phyloP scores from a whole-genome alignment of 108 stramenopile genomes.

The Cyclotella distinguenda region DNA sequence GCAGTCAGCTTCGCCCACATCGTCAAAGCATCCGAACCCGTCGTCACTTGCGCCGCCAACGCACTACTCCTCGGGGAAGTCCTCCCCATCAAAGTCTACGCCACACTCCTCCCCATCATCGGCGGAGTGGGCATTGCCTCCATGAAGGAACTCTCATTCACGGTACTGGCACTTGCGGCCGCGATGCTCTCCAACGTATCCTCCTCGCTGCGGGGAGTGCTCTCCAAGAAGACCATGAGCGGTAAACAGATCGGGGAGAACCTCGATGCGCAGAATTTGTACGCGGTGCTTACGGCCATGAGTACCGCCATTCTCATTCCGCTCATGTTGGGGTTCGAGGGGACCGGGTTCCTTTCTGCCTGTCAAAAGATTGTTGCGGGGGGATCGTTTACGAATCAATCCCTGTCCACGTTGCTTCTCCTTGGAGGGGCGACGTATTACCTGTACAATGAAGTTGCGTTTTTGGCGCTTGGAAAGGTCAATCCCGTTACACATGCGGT shows the following conservation, averaged over 20 bases:
- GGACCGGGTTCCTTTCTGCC: slow-evolving; percentile 80
- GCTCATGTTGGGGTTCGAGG: slow-evolving; percentile 88
- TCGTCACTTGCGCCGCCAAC: slow-evolving; percentile 92
- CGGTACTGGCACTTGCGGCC: slow-evolving; percentile 88
- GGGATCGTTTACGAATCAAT: slow-evolving; percentile 75
- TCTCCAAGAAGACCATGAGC: slow-evolving; percentile 93
- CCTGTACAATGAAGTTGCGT: slow-evolving; percentile 99
- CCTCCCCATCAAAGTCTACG: slow-evolving; percentile 84
- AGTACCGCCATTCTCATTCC: slow-evolving; percentile 89
- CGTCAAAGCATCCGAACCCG: slow-evolving; percentile 99
- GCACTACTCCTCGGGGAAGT: slow-evolving; percentile 87
- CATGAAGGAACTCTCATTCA: slow-evolving; percentile 97
- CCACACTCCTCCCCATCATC: slow-evolving; percentile 95
- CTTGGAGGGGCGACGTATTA: slow-evolving; percentile 90
- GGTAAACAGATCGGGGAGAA: slow-evolving; percentile 96
- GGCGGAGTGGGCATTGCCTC: slow-evolving; percentile 97
- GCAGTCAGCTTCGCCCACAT: slow-evolving; percentile 99
- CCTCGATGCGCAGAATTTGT: slow-evolving; percentile 95
- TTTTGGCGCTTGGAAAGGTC: slow-evolving; percentile 94
- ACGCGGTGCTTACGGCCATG: slow-evolving; percentile 96
- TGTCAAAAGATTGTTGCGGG: slow-evolving; percentile 77
- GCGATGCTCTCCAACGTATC: slow-evolving; percentile 98
- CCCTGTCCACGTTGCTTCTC: slow-evolving; percentile 50
- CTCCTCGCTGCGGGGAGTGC: slow-evolving; percentile 93
- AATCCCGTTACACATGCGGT: slow-evolving; percentile 97